Base-by-base conservation (phyloP, 805 yeast genomes). In the Isabelozyma gotoi region DNA sequence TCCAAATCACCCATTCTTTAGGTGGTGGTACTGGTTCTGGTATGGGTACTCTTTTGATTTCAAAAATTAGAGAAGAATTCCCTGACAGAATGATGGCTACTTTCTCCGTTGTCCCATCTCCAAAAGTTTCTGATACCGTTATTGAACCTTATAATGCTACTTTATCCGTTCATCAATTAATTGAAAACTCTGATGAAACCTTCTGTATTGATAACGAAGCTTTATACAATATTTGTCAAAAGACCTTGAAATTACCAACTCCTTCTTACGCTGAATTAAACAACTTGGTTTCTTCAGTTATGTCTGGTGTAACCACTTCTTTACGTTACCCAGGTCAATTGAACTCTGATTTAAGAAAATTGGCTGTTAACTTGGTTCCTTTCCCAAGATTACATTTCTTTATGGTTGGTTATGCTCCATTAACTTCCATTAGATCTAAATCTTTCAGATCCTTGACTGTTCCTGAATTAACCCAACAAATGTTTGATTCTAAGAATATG, bases 41-140 rank as follows among this genome's bases (percentile, higher is more conserved):
- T 68, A 83, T 90, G 89, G 97, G 97, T 64, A 90, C 97, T 36
- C 69, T 90, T 56, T 77, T 90, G 60, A 81, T 90, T 58, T 81
- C 90, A 47, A 85, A 84, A 63, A 85, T 90, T 60, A 82, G 91
- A 68, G 97, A 90, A 66, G 96, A 90, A 67, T 90, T 83, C 60
- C 92, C 96, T 40, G 97, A 90, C 69, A 82, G 96, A 74, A 90
- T 90, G 96, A 82, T 88, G 85, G 95, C 96, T 18, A 88, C 96
- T 24, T 90, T 88, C 62, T 89, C 96, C 8, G 96, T 90, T 45
- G 84, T 89, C 51, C 97, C 97, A 39, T 85, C 95, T 34, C 94
- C 95, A 57, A 86, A 86, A 66, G 89, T 85, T 41, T 84, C 94
- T 31, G 97, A 90, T 63, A 89, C 97, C 36, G 96, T 90, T 55